Conservation (phyloP, 352 stramenopile genomes). For the Elongisporangium anandrum region DNA sequence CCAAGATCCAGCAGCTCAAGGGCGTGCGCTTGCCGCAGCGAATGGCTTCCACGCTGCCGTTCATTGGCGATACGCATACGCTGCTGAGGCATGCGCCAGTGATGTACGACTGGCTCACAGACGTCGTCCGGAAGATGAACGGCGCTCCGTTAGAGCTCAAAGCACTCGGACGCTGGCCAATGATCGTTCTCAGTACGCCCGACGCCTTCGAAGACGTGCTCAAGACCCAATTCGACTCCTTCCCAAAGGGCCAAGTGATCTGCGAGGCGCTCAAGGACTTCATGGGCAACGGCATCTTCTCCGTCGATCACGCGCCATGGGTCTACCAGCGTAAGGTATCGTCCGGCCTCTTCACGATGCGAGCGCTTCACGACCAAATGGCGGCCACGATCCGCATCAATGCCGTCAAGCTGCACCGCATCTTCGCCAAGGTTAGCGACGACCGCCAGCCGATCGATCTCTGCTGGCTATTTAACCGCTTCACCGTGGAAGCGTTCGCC, state of each 20-base stretch:
- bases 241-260: constrained; percentile 42
- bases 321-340: constrained; percentile 39
- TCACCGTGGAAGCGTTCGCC: constrained; percentile 35
- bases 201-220: constrained; percentile 53
- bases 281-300: constrained; percentile 39
- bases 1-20: too few relatives aligned
- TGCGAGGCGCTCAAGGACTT: constrained; percentile 38
- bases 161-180: constrained; percentile 26
- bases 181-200: constrained; percentile 37
- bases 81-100: constrained; percentile 2
- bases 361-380: constrained; percentile 36
- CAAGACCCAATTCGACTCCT: constrained; percentile 50
- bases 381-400: constrained; percentile 22
- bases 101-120: constrained; percentile 12
- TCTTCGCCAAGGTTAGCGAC: constrained; percentile 12
- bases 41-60: constrained; percentile 6
- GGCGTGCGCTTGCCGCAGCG: too few relatives aligned
- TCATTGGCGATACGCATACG: constrained; percentile 15
- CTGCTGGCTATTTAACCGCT: constrained; percentile 26
- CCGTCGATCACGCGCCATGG: constrained; percentile 41
- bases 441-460: constrained; percentile 14
- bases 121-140: constrained; percentile 9
- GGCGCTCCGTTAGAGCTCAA: constrained; percentile 29
- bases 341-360: constrained; percentile 34
- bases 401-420: constrained; percentile 12